Conservation (phyloP, 1,284 basidiomycete genomes). For the Irpex lacteus region DNA sequence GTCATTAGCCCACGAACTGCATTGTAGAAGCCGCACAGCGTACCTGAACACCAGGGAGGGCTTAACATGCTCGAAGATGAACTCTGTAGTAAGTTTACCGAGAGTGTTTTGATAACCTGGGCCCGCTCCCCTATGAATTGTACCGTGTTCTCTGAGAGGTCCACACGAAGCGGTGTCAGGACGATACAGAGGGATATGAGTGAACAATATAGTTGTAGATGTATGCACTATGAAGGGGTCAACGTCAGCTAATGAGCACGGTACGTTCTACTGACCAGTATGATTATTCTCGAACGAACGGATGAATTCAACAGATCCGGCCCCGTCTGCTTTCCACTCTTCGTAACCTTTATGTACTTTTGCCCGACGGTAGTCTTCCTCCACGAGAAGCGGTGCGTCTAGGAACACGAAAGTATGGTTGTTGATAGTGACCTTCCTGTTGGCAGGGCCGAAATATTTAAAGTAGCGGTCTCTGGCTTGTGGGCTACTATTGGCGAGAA, state of each 20-base stretch:
- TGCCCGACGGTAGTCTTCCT: constrained; percentile 75
- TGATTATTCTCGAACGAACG: constrained; percentile 40
- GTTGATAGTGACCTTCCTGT: constrained; percentile 50
- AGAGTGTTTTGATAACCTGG: constrained; percentile 83
- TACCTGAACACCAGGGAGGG: constrained; percentile 76
- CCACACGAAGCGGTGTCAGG: constrained; percentile 73
- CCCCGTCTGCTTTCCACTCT: constrained; percentile 49
- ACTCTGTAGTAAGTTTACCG: constrained; percentile 68
- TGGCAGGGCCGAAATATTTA: constrained; percentile 73
- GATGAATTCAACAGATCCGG: constrained; percentile 73
- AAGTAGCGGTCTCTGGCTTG: constrained; percentile 42
- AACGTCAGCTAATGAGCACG: neutral
- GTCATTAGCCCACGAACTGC: neutral
- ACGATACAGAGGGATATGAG: constrained; percentile 81
- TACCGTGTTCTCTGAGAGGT: constrained; percentile 67
- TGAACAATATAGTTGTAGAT: constrained; percentile 56
- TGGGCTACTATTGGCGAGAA: constrained; percentile 12
- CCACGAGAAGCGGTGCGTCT: constrained; percentile 75
- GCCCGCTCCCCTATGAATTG: constrained; percentile 73
- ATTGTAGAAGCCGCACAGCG: constrained; percentile 18
- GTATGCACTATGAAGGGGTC: neutral
- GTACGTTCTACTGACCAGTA: constrained; percentile 35
- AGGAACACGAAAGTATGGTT: constrained; percentile 75
- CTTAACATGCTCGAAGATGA: constrained; percentile 62
- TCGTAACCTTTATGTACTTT: constrained; percentile 35